These are phyloP conservation scores for Globisporangium solare DNA, from an alignment of 352 stramenopile genomes.

Conservation along the genomic window DNA sequence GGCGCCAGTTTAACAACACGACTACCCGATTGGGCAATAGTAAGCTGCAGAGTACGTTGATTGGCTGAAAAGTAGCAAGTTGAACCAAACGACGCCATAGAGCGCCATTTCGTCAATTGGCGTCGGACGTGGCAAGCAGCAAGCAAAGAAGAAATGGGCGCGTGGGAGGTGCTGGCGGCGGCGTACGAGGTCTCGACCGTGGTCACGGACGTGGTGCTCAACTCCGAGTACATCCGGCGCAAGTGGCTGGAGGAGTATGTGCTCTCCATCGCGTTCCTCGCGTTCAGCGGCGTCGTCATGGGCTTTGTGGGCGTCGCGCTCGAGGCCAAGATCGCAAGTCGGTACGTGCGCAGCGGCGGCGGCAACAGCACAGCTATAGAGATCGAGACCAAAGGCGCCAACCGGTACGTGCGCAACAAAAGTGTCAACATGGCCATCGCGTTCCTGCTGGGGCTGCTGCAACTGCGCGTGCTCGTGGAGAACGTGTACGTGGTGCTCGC, in stretches of 20 bases:
- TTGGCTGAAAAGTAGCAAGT: neutral
- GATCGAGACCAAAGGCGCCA: conserved; percentile 7
- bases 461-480: conserved; percentile 61
- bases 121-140: neutral
- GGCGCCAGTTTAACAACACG: no score
- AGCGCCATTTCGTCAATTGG: neutral
- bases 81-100: neutral
- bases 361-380: conserved; percentile 44
- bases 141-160: conserved; percentile 3
- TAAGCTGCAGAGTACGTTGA: neutral
- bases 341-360: conserved; percentile 25
- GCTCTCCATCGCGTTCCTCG: conserved; percentile 65
- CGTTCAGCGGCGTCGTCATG: conserved; percentile 55
- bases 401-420: conserved; percentile 2
- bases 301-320: conserved; percentile 51
- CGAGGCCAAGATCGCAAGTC: conserved; percentile 27
- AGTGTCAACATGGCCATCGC: conserved; percentile 31
- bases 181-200: conserved; percentile 66
- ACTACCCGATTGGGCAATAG: neutral
- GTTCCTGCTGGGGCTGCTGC: conserved; percentile 44
- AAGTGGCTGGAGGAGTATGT: conserved; percentile 71
- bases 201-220: conserved; percentile 69
- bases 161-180: conserved; percentile 35
- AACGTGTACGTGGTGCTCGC: conserved; percentile 34
- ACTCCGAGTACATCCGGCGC: conserved; percentile 66